Conservation (phyloP, 805 yeast species). For the Nakazawaea ambrosiae region DNA sequence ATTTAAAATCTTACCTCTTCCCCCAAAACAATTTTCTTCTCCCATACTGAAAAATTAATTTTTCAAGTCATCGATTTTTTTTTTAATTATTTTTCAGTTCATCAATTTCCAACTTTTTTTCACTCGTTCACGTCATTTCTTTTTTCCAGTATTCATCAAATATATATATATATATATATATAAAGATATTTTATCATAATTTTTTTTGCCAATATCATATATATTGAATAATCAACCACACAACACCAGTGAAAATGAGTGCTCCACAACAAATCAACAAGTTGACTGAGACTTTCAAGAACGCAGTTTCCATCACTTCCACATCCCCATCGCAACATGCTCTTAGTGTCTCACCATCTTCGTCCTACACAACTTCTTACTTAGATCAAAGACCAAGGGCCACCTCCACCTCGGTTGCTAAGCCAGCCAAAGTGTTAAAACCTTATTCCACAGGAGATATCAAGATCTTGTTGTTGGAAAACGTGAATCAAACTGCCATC, state of each 20-base stretch:
- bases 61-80: neutral
- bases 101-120: no score
- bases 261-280: constrained; percentile 60
- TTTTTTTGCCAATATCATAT: no score
- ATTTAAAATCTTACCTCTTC: no score
- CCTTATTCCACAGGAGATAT: constrained; percentile 96
- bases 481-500: constrained; percentile 89
- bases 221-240: no score
- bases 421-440: constrained; percentile 67
- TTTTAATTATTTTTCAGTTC: no score
- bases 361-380: constrained; percentile 54
- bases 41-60: neutral
- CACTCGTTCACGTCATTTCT: no score
- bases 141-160: no score
- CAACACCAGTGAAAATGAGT: constrained; percentile 41
- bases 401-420: constrained; percentile 30
- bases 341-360: constrained; percentile 78
- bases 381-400: constrained; percentile 29
- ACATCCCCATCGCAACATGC: constrained; percentile 50
- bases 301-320: constrained; percentile 44
- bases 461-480: constrained; percentile 84
- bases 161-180: no score
- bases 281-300: constrained; percentile 47
- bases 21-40: constrained; percentile 8
- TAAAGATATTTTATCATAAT: no score